phyloP scores from a whole-genome alignment of 371 early-diverging fungal species.

The Mucor velutinosus region DNA sequence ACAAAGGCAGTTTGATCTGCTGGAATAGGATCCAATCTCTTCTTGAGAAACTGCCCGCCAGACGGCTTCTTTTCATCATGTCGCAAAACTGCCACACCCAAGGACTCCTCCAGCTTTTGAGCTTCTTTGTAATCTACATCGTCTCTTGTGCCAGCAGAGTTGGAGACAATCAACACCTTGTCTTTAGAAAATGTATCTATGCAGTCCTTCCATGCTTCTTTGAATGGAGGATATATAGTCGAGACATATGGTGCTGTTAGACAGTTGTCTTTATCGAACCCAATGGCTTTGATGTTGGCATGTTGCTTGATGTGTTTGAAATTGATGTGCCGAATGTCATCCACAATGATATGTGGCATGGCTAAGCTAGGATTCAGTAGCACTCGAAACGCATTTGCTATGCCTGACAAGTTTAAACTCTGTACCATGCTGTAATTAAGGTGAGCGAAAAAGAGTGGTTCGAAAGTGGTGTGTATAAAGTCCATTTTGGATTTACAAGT shows the following conservation, averaged over 20 bases:
- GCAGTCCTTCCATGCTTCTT: constrained; percentile 75
- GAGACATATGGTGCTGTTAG: constrained; percentile 83
- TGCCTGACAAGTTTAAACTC: constrained; percentile 72
- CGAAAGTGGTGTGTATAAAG: background rate
- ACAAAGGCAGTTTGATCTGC: constrained; percentile 70
- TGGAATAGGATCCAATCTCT: constrained; percentile 24
- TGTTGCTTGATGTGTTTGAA: constrained; percentile 57
- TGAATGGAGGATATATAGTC: constrained; percentile 70
- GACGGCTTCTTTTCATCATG: constrained; percentile 81
- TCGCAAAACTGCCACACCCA: constrained; percentile 62
- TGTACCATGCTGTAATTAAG: constrained; percentile 65
- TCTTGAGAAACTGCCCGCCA: constrained; percentile 64
- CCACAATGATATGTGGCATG: constrained; percentile 75
- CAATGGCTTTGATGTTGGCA: constrained; percentile 68
- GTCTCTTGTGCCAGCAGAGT: constrained; percentile 90
- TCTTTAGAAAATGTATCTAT: constrained; percentile 60
- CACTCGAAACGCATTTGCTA: constrained; percentile 60
- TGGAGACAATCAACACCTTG: constrained; percentile 84
- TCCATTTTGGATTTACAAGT: background rate
- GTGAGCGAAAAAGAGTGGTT: background rate
- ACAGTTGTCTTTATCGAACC: constrained; percentile 96
- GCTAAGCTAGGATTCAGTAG: constrained; percentile 69
- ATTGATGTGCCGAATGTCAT: constrained; percentile 72
- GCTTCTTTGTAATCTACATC: constrained; percentile 68
- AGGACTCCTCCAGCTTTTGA: constrained; percentile 39